Evolutionary conservation across 2,329 filamentous ascomycete species (phyloP).

Genomic region (Phialocephala sp.): DNA sequence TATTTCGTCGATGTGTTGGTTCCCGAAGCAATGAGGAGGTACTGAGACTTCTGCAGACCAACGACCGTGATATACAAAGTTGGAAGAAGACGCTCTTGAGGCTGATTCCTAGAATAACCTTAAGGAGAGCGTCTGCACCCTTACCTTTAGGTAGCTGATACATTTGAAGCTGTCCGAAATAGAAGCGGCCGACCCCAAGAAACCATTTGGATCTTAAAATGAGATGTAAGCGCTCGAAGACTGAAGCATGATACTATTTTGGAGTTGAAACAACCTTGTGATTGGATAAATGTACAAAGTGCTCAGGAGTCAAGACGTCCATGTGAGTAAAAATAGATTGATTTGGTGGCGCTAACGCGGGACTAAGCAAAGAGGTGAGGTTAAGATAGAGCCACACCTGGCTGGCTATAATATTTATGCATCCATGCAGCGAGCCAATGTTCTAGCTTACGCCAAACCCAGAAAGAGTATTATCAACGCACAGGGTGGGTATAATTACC

Average conservation of each 20-base stretch:
- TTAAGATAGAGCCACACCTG: not conserved
- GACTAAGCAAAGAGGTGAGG: not conserved
- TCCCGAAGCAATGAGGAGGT: not conserved
- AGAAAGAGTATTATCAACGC: not conserved
- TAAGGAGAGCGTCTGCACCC: not conserved
- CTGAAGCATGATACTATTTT: conserved; percentile 7
- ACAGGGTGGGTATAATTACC: not conserved
- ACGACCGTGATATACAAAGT: conserved; percentile 3
- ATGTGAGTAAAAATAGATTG: not conserved
- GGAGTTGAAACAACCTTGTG: not conserved
- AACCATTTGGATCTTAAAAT: not conserved
- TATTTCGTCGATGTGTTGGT: no score
- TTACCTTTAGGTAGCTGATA: not conserved
- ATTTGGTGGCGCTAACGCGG: not conserved
- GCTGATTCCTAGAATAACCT: conserved; percentile 7
- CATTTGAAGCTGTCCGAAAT: not conserved
- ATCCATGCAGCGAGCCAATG: not conserved
- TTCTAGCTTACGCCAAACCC: not conserved
- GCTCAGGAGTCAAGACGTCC: not conserved
- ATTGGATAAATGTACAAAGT: not conserved
- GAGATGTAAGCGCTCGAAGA: not conserved
- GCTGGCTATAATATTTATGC: not conserved
- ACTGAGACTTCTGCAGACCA: not conserved
- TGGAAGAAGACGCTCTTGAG: not conserved
- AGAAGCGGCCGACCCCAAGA: not conserved